A percentile compares a stretch with the other conserved stretches of the same genome.
phyloP scores from a whole-genome alignment of 1,284 basidiomycete genomes.

The Sphagnurus paluster region DNA sequence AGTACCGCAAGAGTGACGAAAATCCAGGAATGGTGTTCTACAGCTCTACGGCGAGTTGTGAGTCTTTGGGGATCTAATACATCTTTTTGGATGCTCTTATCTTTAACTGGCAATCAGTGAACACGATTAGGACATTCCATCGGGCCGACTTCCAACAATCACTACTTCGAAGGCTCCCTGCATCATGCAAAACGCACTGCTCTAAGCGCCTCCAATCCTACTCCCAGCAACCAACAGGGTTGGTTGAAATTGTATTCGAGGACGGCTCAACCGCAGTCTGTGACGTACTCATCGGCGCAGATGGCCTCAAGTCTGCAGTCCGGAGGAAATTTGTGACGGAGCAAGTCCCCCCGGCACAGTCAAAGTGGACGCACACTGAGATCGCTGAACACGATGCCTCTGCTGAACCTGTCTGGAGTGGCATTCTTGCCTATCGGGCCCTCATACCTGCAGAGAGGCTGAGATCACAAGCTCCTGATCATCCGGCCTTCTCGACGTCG shows the following conservation, averaged over 20 bases:
- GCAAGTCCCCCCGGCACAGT: constrained; percentile 30
- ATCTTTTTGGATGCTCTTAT: background rate
- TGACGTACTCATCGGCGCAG: constrained; percentile 48
- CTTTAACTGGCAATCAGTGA: background rate
- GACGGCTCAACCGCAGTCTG: constrained; percentile 39
- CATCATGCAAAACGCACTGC: constrained; percentile 30
- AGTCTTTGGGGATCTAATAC: constrained; percentile 30
- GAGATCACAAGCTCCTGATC: constrained; percentile 23
- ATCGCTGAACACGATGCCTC: constrained; percentile 31
- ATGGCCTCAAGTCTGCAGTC: constrained; percentile 52
- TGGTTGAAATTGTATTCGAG: constrained; percentile 35
- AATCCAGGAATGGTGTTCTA: constrained; percentile 36
- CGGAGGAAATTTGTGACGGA: constrained; percentile 33
- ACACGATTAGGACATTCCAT: constrained; percentile 33
- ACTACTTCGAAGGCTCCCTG: constrained; percentile 37
- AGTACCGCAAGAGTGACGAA: constrained; percentile 42
- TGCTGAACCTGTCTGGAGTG: constrained; percentile 38
- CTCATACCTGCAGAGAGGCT: constrained; percentile 35
- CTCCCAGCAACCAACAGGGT: constrained; percentile 22
- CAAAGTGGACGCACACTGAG: constrained; percentile 28
- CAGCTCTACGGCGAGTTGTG: too few relatives aligned
- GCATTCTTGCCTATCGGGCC: constrained; percentile 37
- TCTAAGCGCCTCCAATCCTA: constrained; percentile 38
- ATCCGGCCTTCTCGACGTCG: constrained; percentile 24
- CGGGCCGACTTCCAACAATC: constrained; percentile 44